A percentile compares a stretch with the other conserved stretches of the same genome.
Evolutionary conservation across 1,284 basidiomycete genomes (phyloP).

Genomic region (Irpex sp.): DNA sequence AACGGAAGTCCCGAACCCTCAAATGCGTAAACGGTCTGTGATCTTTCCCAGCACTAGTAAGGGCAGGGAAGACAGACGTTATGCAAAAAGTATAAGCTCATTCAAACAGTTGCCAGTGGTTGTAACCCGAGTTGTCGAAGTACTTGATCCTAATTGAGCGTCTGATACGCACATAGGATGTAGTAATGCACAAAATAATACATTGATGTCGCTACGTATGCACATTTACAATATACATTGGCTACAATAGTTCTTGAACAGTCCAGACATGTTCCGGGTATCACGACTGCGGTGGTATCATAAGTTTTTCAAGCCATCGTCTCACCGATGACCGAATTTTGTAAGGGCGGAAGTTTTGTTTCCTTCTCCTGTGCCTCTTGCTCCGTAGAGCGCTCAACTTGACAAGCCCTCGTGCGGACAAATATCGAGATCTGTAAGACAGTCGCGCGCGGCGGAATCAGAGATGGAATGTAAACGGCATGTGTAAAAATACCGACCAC

Average conservation of each 20-base stretch:
- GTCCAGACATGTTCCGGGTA: not conserved
- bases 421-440: conserved; percentile 25
- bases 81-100: not conserved
- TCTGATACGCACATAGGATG: not conserved
- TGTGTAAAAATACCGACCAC: conserved; percentile 27
- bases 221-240: not conserved
- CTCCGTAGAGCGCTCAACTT: not conserved
- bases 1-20: not conserved
- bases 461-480: conserved; percentile 3
- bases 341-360: not conserved
- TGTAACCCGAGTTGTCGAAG: no score
- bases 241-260: not conserved
- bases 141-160: no score
- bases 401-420: conserved; percentile 17
- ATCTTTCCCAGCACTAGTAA: not conserved
- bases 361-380: not conserved
- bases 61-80: not conserved
- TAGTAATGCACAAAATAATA: not conserved
- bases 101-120: no score
- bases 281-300: not conserved
- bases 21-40: not conserved
- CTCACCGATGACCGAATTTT: not conserved
- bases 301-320: not conserved
- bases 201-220: not conserved
- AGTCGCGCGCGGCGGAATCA: conserved; percentile 10